These are phyloP conservation scores for Acmispon strigosus DNA, from an alignment of 306 rosid genomes.

Conservation along the genomic window DNA sequence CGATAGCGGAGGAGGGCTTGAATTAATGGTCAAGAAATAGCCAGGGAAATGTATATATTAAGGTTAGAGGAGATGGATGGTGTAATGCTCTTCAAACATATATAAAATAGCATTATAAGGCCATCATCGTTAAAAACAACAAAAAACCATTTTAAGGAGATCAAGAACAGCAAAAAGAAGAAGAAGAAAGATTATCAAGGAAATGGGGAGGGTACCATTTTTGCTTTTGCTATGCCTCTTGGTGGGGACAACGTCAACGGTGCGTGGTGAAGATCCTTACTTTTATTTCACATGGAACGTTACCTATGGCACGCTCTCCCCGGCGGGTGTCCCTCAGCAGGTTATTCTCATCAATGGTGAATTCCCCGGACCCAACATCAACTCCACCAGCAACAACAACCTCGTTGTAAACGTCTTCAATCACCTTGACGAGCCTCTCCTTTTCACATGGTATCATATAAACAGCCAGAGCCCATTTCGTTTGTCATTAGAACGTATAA, in stretches of 20 bases:
- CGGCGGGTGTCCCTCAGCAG: constrained; percentile 77
- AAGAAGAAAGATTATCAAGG: too few relatives aligned
- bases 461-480: too few relatives aligned
- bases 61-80: background rate
- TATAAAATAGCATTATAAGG: background rate
- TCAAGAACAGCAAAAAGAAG: too few relatives aligned
- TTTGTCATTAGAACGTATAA: too few relatives aligned
- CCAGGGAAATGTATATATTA: constrained; percentile 13
- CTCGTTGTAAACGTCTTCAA: constrained; percentile 59
- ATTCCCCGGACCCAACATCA: constrained; percentile 82
- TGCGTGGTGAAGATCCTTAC: constrained; percentile 60
- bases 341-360: constrained; percentile 72
- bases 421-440: constrained; percentile 78
- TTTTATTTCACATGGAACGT: constrained; percentile 64
- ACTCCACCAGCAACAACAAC: constrained; percentile 76
- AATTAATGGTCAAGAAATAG: constrained; percentile 18
- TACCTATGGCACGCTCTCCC: constrained; percentile 70
- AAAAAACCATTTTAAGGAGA: background rate
- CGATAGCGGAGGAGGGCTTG: background rate
- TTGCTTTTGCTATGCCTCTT: constrained; percentile 33
- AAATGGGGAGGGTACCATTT: constrained; percentile 15
- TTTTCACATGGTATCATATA: constrained; percentile 50
- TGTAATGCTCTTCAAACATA: background rate
- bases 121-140: background rate
- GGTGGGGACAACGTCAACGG: constrained; percentile 13